Evolutionary conservation across 805 yeast species (phyloP).

Genomic region (Candida pseudofarinosa): DNA sequence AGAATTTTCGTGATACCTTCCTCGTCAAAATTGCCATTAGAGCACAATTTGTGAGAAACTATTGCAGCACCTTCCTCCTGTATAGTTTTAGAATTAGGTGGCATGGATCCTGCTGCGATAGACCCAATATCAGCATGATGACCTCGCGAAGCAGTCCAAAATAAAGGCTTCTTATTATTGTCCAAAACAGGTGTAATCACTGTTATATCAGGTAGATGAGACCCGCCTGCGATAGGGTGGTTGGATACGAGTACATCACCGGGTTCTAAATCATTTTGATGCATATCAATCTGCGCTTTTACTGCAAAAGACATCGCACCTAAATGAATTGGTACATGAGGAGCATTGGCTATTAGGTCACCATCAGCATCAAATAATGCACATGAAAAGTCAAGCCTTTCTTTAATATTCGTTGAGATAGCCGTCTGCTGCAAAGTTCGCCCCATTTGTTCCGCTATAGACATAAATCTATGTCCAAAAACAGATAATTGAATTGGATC

Average conservation of each 20-base stretch:
- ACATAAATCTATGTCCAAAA: slow-evolving; percentile 40
- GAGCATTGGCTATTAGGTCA: slow-evolving; percentile 45
- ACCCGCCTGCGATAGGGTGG: slow-evolving; percentile 34
- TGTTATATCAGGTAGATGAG: slow-evolving; percentile 53
- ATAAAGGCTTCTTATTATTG: slow-evolving; percentile 47
- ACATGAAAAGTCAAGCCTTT: slow-evolving; percentile 43
- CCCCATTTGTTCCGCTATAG: slow-evolving; percentile 42
- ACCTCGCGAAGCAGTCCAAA: slow-evolving; percentile 86
- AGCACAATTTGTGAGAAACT: slow-evolving; percentile 66
- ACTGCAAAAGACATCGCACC: slow-evolving; percentile 48
- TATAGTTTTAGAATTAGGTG: slow-evolving; percentile 75
- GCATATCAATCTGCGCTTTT: slow-evolving; percentile 35
- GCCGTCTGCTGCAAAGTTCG: slow-evolving; percentile 42
- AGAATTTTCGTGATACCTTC: slow-evolving; percentile 58
- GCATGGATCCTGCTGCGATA: slow-evolving; percentile 83
- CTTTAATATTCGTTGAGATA: slow-evolving; percentile 43
- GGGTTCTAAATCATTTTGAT: slow-evolving; percentile 36
- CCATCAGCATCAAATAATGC: slow-evolving; percentile 41
- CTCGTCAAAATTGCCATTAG: slow-evolving; percentile 64
- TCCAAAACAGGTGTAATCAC: slow-evolving; percentile 79
- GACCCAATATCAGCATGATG: slow-evolving; percentile 95
- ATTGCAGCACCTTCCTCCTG: slow-evolving; percentile 89
- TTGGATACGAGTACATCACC: slow-evolving; percentile 44
- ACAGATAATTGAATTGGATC: slow-evolving; percentile 39
- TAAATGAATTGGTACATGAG: slow-evolving; percentile 43